Evolutionary conservation across 352 stramenopile genomes (phyloP), one percentile per base, ranked within the genome.

Genomic region (Phytophthora ramorum): DNA sequence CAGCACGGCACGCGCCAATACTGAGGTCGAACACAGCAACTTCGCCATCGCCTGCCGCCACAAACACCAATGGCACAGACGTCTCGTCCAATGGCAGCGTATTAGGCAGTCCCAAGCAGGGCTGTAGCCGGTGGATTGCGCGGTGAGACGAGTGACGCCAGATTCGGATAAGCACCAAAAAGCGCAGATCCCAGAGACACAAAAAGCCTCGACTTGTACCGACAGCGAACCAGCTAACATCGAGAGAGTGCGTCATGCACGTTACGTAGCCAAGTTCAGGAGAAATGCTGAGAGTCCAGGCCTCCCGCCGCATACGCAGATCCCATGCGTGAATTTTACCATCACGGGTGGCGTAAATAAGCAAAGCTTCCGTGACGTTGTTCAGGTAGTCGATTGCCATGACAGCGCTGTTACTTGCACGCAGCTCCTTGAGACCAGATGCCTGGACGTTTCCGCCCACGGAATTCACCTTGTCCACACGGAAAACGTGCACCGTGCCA

Each of bases 331-430:
- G 87, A 53, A 96, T 93, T n/a, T 76, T 76, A 35, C 95, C 93
- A 45, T 87, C 85, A 16, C 97, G 93, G 7, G 97, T 99, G 7
- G 92, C 96, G 69, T 97, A 99, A 19, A 97, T 86, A 13, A 99
- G 63, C 5, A 99, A 71, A 22, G 91, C 98, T 58, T 97, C 91
- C 10, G 87, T 96, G 32, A 97, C 83, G 28, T 97, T 98, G 80
- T 98, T 99, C 59, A 99, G 92, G 73, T 99, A 96, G 58, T 98
- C 95, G 2, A 99, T 85, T 16, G 92, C 82, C 57, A 98, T 90
- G 48, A 99, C 85, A 22, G 97, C 92, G n/a, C 97, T 98, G 74
- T 88, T 82, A 50, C 92, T 81, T 7, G 95, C 77, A 19, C 86
- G 69, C 13, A 96, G 72, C 54, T 95, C 87, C 44, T 91, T 91